A percentile compares a stretch with the other conserved stretches of the same genome.
These are phyloP conservation scores for Mucor piriformis DNA, from an alignment of 371 early-diverging fungal genomes.

Conservation along the genomic window DNA sequence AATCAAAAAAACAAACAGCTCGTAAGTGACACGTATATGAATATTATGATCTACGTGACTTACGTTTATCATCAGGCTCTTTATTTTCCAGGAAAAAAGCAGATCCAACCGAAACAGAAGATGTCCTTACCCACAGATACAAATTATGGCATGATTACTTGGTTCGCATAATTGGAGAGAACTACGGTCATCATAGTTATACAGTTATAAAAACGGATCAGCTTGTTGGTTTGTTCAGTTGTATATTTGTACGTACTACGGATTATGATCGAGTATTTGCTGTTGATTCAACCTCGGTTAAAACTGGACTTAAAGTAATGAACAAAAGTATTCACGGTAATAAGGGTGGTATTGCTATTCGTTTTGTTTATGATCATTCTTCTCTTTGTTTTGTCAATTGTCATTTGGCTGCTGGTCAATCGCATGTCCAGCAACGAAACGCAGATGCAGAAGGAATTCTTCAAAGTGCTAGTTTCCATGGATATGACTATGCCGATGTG, in stretches of 20 bases:
- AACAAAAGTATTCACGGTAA: slow-evolving; percentile 69
- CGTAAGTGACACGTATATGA: slow-evolving; percentile 43
- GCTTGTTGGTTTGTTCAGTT: slow-evolving; percentile 78
- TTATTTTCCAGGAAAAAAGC: slow-evolving; percentile 62
- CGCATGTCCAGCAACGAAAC: slow-evolving; percentile 72
- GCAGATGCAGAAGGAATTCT: slow-evolving; percentile 74
- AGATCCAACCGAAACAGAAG: slow-evolving; percentile 52
- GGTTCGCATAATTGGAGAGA: slow-evolving; percentile 52
- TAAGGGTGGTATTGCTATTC: slow-evolving; percentile 87
- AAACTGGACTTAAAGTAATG: slow-evolving; percentile 79
- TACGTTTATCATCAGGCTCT: slow-evolving; percentile 45
- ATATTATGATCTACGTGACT: background rate
- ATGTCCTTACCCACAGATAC: slow-evolving; percentile 60
- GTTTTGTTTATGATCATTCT: slow-evolving; percentile 75
- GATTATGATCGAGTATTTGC: slow-evolving; percentile 27
- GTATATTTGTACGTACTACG: slow-evolving; percentile 62
- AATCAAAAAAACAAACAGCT: slow-evolving; percentile 73
- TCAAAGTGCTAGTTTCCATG: slow-evolving; percentile 60
- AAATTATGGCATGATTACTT: slow-evolving; percentile 74
- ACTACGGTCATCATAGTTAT: slow-evolving; percentile 53
- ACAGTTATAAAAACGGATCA: slow-evolving; percentile 66
- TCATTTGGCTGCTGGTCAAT: slow-evolving; percentile 87
- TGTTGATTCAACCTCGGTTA: slow-evolving; percentile 48
- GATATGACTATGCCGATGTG: slow-evolving; percentile 22
- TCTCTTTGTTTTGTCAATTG: slow-evolving; percentile 85